Conservation (phyloP, 768 basidiomycete genomes). For the Auriculariales sp. region DNA sequence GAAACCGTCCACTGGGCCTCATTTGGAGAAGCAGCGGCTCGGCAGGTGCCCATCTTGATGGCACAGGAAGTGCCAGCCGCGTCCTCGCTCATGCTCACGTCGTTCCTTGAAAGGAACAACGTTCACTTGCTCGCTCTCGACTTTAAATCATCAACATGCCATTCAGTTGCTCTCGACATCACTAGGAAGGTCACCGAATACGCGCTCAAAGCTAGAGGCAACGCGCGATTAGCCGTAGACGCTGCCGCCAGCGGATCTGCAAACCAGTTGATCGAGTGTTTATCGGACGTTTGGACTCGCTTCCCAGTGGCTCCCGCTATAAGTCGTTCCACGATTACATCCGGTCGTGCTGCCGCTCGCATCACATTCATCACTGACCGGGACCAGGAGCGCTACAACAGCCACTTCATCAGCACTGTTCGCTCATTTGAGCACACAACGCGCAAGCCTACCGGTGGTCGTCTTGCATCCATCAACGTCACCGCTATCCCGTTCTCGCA, state of each 20-base stretch:
- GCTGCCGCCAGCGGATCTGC: constrained; percentile 6
- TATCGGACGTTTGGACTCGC: constrained; percentile 44
- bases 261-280: constrained; percentile 37
- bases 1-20: constrained; percentile 40
- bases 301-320: constrained; percentile 44
- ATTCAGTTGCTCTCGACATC: constrained; percentile 35
- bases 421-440: constrained; percentile 31
- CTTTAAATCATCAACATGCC: constrained; percentile 14
- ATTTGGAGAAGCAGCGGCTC: constrained; percentile 36
- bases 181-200: constrained; percentile 42
- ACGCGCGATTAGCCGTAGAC: neutral
- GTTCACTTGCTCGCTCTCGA: constrained; percentile 32
- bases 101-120: constrained; percentile 25
- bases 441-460: constrained; percentile 35
- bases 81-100: constrained; percentile 22
- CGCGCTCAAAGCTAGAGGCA: constrained; percentile 32
- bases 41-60: constrained; percentile 20
- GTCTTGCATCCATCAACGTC: constrained; percentile 25
- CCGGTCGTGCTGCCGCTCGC: constrained; percentile 12
- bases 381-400: constrained; percentile 19
- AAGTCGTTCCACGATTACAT: constrained; percentile 21
- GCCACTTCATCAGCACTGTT: constrained; percentile 33
- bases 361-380: constrained; percentile 30
- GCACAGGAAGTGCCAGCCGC: constrained; percentile 10
- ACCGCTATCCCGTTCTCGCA: neutral